Conservation (phyloP, 257 asterid genomes). For the Handroanthus guayacan region DNA sequence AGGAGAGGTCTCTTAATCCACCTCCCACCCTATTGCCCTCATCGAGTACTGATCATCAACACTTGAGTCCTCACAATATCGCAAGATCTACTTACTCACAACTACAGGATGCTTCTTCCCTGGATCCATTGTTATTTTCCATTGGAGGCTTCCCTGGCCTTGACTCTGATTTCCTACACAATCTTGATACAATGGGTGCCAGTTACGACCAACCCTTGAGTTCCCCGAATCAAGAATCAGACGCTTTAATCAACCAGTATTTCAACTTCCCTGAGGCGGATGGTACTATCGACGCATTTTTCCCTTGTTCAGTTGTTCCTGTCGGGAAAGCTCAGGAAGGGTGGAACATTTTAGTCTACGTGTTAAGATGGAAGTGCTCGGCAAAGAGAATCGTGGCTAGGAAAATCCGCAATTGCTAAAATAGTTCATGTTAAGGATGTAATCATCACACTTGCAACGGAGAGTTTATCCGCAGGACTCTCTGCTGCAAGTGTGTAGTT, state of each 20-base stretch:
- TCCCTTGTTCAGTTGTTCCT: constrained; percentile 14
- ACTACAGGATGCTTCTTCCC: constrained; percentile 42
- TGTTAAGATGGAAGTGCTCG: constrained; percentile 46
- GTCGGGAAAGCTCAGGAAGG: constrained; percentile 11
- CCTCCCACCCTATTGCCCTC: constrained; percentile 36
- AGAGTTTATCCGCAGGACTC: no score
- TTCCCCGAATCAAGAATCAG: constrained; percentile 47
- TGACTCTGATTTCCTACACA: constrained; percentile 51
- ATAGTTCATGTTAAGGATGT: no score
- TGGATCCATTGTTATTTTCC: constrained; percentile 57
- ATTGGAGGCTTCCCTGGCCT: constrained; percentile 48
- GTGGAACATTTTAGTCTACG: constrained; percentile 45
- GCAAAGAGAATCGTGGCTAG: constrained; percentile 39
- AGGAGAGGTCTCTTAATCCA: constrained; percentile 52
- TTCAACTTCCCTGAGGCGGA: constrained; percentile 46
- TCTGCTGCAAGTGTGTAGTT: no score
- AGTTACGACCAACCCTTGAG: constrained; percentile 53
- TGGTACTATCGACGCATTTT: constrained; percentile 40
- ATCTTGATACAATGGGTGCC: constrained; percentile 60
- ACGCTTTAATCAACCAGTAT: constrained; percentile 46
- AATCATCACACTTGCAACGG: no score
- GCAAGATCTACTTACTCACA: constrained; percentile 42
- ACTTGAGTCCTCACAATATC: constrained; percentile 47
- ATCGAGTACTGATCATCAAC: constrained; percentile 42
- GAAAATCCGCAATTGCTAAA: constrained; percentile 28